These are phyloP conservation scores for Volvariella surrecta DNA, from an alignment of 1,284 basidiomycete species.

Conservation along the genomic window DNA sequence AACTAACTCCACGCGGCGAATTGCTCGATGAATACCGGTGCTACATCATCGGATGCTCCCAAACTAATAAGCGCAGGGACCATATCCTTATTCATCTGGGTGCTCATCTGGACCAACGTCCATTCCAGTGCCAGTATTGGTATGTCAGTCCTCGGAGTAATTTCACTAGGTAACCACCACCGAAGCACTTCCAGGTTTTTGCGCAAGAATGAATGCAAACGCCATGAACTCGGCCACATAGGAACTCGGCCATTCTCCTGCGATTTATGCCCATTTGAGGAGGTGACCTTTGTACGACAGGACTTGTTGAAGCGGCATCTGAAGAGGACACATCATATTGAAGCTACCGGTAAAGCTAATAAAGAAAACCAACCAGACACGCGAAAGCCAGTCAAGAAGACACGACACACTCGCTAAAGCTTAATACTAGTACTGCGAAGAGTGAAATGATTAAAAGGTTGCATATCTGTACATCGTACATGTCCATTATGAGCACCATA, in stretches of 20 bases:
- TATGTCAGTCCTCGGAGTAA: constrained; percentile 19
- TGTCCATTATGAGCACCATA: too few species aligned
- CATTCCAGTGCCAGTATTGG: constrained; percentile 54
- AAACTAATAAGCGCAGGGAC: constrained; percentile 59
- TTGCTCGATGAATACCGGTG: constrained; percentile 53
- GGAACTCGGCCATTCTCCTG: constrained; percentile 51
- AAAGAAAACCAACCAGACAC: too few species aligned
- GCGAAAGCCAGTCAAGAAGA: too few species aligned
- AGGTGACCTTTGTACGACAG: constrained; percentile 49
- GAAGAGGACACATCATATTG: constrained; percentile 40
- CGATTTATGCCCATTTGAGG: constrained; percentile 34
- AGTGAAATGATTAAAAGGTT: too few species aligned
- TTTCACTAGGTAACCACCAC: background rate
- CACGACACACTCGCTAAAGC: too few species aligned
- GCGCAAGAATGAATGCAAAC: constrained; percentile 67
- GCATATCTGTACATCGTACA: too few species aligned
- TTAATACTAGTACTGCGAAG: too few species aligned
- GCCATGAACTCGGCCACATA: constrained; percentile 57
- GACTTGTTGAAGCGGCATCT: constrained; percentile 57
- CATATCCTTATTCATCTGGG: constrained; percentile 67
- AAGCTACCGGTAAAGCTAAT: background rate
- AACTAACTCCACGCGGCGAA: constrained; percentile 47
- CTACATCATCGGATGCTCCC: constrained; percentile 52
- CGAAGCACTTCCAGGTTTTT: constrained; percentile 50
- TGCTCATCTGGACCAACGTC: constrained; percentile 58